phyloP scores from a whole-genome alignment of 75 land plant species.

The Larix kaempferi region DNA sequence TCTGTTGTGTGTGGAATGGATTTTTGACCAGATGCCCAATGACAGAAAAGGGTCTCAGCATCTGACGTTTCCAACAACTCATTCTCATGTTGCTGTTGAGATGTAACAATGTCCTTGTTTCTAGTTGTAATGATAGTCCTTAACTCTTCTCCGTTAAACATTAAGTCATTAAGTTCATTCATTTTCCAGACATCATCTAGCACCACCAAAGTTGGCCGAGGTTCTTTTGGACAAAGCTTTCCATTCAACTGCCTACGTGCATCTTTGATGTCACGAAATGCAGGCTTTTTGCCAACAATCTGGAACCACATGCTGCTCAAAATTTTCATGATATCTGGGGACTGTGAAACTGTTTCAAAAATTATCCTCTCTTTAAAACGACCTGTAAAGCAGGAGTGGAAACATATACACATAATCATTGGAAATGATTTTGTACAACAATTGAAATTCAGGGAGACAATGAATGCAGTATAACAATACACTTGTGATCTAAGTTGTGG shows the following conservation, averaged over 20 bases:
- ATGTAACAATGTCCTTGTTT: constrained; percentile 12
- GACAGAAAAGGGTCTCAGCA: constrained; percentile 44
- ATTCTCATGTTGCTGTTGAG: constrained; percentile 26
- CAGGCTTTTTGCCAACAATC: not conserved
- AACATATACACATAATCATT: too few relatives aligned
- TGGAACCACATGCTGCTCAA: too few relatives aligned
- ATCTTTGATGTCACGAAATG: not conserved
- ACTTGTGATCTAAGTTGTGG: too few relatives aligned
- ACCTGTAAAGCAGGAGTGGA: too few relatives aligned
- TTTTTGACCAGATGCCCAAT: constrained; percentile 35
- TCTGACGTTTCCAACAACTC: constrained; percentile 45
- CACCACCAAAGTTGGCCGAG: constrained; percentile 21
- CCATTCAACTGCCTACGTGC: not conserved
- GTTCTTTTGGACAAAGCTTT: not conserved
- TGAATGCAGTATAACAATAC: too few relatives aligned
- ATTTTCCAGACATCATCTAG: constrained; percentile 61
- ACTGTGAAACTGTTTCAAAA: too few relatives aligned
- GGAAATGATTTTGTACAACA: too few relatives aligned
- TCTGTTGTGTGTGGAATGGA: constrained; percentile 26
- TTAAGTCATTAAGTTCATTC: constrained; percentile 30
- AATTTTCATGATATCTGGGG: too few relatives aligned
- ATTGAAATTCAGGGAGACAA: too few relatives aligned
- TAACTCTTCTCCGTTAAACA: constrained; percentile 31
- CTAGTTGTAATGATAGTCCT: constrained; percentile 40
- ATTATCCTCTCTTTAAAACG: too few relatives aligned